These are phyloP conservation scores for Mediolabrus comicus DNA, from an alignment of 108 stramenopile species.

Conservation along the genomic window DNA sequence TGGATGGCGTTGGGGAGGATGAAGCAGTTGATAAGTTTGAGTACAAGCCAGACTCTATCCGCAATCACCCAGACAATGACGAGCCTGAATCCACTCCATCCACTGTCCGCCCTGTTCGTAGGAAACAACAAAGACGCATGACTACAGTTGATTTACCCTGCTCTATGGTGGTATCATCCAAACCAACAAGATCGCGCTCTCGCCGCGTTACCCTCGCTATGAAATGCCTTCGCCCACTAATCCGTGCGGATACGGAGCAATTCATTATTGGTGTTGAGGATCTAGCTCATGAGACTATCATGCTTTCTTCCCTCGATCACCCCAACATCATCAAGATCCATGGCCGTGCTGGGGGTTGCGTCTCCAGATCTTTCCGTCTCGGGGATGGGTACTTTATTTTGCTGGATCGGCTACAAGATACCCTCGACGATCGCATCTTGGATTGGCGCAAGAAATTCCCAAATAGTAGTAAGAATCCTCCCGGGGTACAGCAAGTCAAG, in stretches of 20 bases:
- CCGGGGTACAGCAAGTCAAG: conserved; percentile 4
- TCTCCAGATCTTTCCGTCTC: conserved; percentile 6
- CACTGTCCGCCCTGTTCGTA: not conserved
- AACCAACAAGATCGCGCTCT: not conserved
- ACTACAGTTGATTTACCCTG: not conserved
- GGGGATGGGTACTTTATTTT: conserved; percentile 2
- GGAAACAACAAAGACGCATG: not conserved
- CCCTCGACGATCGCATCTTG: not conserved
- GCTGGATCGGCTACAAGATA: not conserved
- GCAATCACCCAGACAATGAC: no score
- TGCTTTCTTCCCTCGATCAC: conserved; percentile 30
- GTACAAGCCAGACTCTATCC: not conserved
- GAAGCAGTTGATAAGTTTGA: not conserved
- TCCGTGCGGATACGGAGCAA: conserved; percentile 16
- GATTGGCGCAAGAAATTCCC: not conserved
- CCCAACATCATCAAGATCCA: conserved; percentile 40
- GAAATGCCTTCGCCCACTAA: conserved; percentile 36
- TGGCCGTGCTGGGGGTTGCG: conserved; percentile 27
- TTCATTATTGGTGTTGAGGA: conserved; percentile 43
- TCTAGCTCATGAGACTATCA: conserved; percentile 28
- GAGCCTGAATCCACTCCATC: no score
- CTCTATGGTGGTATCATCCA: not conserved
- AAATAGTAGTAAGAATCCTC: not conserved
- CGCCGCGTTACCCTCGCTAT: conserved; percentile 10
- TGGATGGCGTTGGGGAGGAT: not conserved